Base-by-base conservation (phyloP, 2,329 filamentous ascomycete species). In the Colletotrichum kahawae region DNA sequence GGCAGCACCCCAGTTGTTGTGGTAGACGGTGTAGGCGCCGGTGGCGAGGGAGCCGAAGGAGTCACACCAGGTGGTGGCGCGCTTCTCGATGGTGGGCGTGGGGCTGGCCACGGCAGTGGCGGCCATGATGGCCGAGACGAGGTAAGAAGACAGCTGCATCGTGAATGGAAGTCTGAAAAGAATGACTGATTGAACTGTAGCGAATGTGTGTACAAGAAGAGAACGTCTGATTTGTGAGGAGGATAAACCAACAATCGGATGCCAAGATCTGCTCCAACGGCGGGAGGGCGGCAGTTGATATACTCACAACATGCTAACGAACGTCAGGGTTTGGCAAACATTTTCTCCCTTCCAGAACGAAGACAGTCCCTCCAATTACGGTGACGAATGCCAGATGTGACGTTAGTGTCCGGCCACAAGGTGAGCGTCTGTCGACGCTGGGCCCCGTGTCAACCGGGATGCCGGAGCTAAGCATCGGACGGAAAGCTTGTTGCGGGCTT, bases 1-100 rank as follows among this genome's bases (percentile, higher is more conserved):
- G 63, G 79, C 76, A 59, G 82, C 67, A 31, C 87, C 87, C 88
- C 88, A 90, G 77, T 89, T 87, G 81, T 90, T 86, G 60, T 90
- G 88, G 82, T 89, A 90, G 70, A 90, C 78, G 60, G 83, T 89
- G 80, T 87, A 90, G 54, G 81, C 82, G 38, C 84, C 85, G 0
- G 82, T 83, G 2, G 79, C 78, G 16, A 81, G 70, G 7, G 83
- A 82, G 51, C 80, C 86, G 76, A 80, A 88, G 75, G 85, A 81
- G 18, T 82, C 86, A 73, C 87, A 88, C 78, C 79, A 79, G 65
- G 79, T 78, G 5, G 79, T 79, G 60, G 81, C 82, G 33, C 84
- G 81, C 77, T 84, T 82, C 36, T 84, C 80, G 60, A 84, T 66
- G 60, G 78, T 77, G 24, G 81, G 79, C n/a, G 80, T 79, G 14